A percentile compares a stretch with the other conserved stretches of the same genome.
Evolutionary conservation across 1,139 yeast genomes (phyloP).

Genomic region (Candida dubliniensis): DNA sequence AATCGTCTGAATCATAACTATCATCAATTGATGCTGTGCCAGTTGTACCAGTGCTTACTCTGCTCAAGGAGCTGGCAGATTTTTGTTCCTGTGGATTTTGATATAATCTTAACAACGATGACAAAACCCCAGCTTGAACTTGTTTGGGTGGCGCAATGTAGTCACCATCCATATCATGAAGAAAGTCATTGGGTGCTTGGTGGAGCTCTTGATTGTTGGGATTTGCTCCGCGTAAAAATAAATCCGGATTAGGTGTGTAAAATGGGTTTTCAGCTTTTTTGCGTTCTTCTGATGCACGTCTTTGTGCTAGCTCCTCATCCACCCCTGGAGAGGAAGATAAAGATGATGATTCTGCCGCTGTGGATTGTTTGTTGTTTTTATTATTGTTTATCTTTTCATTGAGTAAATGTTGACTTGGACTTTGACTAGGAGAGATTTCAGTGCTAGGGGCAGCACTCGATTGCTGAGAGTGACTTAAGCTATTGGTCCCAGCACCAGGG

Average conservation of each 20-base stretch:
- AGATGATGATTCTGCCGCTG: neutral
- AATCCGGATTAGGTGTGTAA: conserved; percentile 50
- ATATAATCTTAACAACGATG: conserved; percentile 70
- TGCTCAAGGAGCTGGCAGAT: conserved; percentile 19
- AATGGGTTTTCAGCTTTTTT: conserved; percentile 19
- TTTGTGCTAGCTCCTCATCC: conserved; percentile 6
- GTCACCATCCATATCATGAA: conserved; percentile 43
- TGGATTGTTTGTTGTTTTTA: neutral
- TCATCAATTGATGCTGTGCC: conserved; percentile 10
- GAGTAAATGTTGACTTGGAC: conserved; percentile 1
- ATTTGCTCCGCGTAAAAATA: conserved; percentile 25
- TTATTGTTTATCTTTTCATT: neutral
- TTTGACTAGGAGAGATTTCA: conserved; percentile 17
- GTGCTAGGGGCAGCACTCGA: conserved; percentile 7
- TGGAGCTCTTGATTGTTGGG: conserved; percentile 2
- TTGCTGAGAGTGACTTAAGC: conserved; percentile 5
- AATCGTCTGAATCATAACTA: conserved; percentile 9
- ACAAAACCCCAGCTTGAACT: conserved; percentile 81
- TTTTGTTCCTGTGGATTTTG: conserved; percentile 40
- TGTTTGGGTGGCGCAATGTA: conserved; percentile 68
- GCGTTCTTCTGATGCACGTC: conserved; percentile 6
- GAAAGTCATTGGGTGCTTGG: conserved; percentile 22
- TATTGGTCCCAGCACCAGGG: conserved; percentile 20
- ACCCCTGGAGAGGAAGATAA: conserved; percentile 2
- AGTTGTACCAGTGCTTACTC: conserved; percentile 5